These are phyloP conservation scores for Carex parvula DNA, from an alignment of 176 grass and related monocot species.

Conservation along the genomic window DNA sequence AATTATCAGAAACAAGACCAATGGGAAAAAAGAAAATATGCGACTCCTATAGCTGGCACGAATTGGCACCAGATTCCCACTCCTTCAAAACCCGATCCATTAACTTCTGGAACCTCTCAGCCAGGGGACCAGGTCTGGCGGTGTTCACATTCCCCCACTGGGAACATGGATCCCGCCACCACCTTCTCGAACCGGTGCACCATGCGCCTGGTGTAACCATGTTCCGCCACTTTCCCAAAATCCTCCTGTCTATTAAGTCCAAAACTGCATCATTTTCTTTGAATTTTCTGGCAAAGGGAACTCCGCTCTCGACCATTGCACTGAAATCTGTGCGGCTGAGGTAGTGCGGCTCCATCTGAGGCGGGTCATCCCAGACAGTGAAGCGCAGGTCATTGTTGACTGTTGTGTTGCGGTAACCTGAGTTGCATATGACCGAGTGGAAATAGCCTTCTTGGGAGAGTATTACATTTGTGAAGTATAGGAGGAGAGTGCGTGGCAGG, in stretches of 20 bases:
- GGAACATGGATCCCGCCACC: constrained; percentile 83
- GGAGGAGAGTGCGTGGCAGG: constrained; percentile 77
- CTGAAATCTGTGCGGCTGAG: constrained; percentile 64
- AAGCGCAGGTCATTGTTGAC: constrained; percentile 73
- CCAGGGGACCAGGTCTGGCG: constrained; percentile 57
- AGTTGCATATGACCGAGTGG: constrained; percentile 87
- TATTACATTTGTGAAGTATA: constrained; percentile 91
- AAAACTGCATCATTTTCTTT: constrained; percentile 52
- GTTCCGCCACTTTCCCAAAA: constrained; percentile 48
- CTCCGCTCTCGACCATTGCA: constrained; percentile 45
- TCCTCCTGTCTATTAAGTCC: constrained; percentile 71
- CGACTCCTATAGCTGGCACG: constrained; percentile 59
- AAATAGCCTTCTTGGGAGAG: constrained; percentile 88
- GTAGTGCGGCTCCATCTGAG: constrained; percentile 68
- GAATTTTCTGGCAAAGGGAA: constrained; percentile 82
- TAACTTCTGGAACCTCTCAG: constrained; percentile 47
- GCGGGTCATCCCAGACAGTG: constrained; percentile 75
- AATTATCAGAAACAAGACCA: background rate
- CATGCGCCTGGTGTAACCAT: constrained; percentile 70
- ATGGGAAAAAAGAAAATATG: background rate
- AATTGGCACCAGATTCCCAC: constrained; percentile 45
- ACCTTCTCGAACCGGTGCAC: constrained; percentile 63
- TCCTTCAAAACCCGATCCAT: constrained; percentile 63
- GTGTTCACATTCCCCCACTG: constrained; percentile 89
- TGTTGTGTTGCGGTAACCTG: constrained; percentile 61